Conservation (phyloP, 1,284 basidiomycete genomes). For the Erythrobasidium hasegawianum region DNA sequence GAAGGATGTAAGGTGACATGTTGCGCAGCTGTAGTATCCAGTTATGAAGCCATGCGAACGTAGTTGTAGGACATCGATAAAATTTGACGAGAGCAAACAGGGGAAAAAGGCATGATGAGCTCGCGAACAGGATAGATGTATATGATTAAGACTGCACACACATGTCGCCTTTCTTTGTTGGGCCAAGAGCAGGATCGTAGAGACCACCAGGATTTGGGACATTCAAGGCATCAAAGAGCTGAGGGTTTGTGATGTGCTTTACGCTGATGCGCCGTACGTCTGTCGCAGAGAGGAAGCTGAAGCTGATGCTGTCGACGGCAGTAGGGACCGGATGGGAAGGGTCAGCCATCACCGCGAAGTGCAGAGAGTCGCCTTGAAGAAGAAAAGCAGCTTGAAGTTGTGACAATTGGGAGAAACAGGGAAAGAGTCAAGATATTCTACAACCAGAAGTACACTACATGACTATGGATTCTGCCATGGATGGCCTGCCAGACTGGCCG, state of each 20-base stretch:
- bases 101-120: too few relatives aligned
- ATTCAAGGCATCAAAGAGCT: conserved; percentile 89
- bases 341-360: conserved; percentile 55
- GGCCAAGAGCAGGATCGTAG: conserved; percentile 93
- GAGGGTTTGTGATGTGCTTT: conserved; percentile 90
- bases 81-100: too few relatives aligned
- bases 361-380: too few relatives aligned
- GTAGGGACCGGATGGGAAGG: conserved; percentile 84
- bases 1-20: conserved; percentile 86
- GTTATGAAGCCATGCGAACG: neutral
- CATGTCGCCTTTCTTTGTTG: conserved; percentile 81
- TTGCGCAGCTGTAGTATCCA: conserved; percentile 68
- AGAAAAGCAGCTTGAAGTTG: too few relatives aligned
- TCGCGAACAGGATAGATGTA: too few relatives aligned
- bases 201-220: conserved; percentile 86
- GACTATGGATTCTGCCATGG: too few relatives aligned
- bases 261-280: conserved; percentile 92
- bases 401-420: too few relatives aligned
- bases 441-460: too few relatives aligned
- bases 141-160: conserved; percentile 51
- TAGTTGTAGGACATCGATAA: neutral
- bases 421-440: too few relatives aligned
- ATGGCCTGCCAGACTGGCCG: conserved; percentile 28
- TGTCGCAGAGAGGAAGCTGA: conserved; percentile 88
- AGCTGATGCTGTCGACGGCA: conserved; percentile 78